phyloP scores from a whole-genome alignment of 495 filamentous ascomycete species.

The Wilcoxina mikolae region DNA sequence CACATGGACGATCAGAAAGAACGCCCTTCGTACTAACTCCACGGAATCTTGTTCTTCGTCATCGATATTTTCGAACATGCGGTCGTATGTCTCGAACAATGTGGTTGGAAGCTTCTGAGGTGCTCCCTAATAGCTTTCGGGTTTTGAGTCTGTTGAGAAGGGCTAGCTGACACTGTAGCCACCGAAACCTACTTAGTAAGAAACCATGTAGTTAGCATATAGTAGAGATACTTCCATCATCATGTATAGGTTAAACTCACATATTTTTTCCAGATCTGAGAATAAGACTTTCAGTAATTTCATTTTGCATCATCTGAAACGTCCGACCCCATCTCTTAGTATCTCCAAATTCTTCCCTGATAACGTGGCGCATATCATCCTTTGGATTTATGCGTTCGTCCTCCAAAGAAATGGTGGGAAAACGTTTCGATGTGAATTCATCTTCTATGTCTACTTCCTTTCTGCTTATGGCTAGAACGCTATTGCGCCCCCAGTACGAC shows the following conservation, averaged over 20 bases:
- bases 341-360: neutral
- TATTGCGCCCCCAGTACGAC: neutral
- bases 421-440: neutral
- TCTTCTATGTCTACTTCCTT: neutral
- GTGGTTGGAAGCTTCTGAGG: conserved; percentile 26
- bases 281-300: neutral
- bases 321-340: neutral
- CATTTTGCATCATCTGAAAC: neutral
- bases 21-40: neutral
- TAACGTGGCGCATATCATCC: neutral
- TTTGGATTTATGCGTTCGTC: neutral
- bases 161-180: conserved; percentile 32
- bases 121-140: conserved; percentile 15
- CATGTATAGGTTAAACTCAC: too few species aligned
- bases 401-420: neutral
- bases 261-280: neutral
- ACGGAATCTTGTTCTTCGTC: conserved; percentile 11
- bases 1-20: neutral
- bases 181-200: conserved; percentile 31
- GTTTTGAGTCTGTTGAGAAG: conserved; percentile 16
- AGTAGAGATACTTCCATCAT: neutral
- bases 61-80: conserved; percentile 24
- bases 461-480: neutral
- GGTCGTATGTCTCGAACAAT: conserved; percentile 30
- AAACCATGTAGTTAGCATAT: too few species aligned